Percentiles rank a stretch among this genome's conserved stretches.
Conservation (phyloP, 352 stramenopile species). For the Plasmopara viticola region DNA sequence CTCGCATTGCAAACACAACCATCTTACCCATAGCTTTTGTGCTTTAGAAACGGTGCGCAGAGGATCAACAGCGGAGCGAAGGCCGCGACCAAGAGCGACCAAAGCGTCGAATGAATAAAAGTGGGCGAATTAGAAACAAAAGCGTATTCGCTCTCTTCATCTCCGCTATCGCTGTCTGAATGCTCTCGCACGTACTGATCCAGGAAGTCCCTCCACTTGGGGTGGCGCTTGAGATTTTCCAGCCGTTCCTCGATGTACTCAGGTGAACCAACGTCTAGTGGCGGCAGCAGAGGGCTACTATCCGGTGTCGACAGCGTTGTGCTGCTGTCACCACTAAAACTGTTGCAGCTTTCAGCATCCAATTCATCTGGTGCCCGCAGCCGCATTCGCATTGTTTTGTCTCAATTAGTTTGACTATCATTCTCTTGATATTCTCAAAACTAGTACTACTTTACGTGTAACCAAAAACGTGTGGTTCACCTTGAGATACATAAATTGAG, state of each 20-base stretch:
- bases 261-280: slow-evolving; percentile 64
- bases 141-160: slow-evolving; percentile 21
- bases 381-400: slow-evolving; percentile 45
- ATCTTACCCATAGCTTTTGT: slow-evolving; percentile 45
- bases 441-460: too few relatives aligned
- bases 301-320: slow-evolving; percentile 14
- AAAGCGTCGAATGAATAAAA: slow-evolving; percentile 48
- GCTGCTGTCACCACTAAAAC: slow-evolving; percentile 15
- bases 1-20: background rate
- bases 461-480: too few relatives aligned
- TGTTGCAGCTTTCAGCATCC: slow-evolving; percentile 31
- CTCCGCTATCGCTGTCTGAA: slow-evolving; percentile 36
- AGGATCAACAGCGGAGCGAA: slow-evolving; percentile 58
- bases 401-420: slow-evolving; percentile 1
- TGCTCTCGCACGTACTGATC: slow-evolving; percentile 68
- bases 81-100: slow-evolving; percentile 42
- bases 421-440: background rate
- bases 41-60: slow-evolving; percentile 42
- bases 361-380: slow-evolving; percentile 60
- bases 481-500: too few relatives aligned
- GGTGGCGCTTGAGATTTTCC: slow-evolving; percentile 80
- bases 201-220: slow-evolving; percentile 50
- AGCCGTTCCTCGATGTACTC: slow-evolving; percentile 82
- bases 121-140: slow-evolving; percentile 10
- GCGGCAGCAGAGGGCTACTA: slow-evolving; percentile 23